A percentile compares a stretch with the other conserved stretches of the same genome.
These are phyloP conservation scores for Myriosclerotinia curreyana DNA, from an alignment of 2,329 filamentous ascomycete species.

Conservation along the genomic window DNA sequence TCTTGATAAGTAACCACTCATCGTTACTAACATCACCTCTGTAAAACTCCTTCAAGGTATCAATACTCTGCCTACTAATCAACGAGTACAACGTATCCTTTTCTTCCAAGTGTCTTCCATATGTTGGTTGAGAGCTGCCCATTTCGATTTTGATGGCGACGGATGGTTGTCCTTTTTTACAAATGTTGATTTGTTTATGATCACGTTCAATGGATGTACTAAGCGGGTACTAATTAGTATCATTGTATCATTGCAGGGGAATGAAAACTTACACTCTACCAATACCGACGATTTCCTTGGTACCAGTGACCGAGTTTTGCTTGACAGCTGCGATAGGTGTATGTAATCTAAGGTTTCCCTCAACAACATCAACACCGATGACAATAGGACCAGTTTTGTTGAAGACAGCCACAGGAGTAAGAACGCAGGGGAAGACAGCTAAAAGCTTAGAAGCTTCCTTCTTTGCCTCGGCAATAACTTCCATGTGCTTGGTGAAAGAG, in stretches of 20 bases:
- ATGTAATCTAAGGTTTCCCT: conserved; percentile 80
- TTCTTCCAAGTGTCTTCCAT: conserved; percentile 94
- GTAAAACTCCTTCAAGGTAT: conserved; percentile 96
- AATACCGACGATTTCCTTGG: conserved; percentile 78
- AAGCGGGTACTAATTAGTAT: background rate
- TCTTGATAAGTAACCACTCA: conserved; percentile 92
- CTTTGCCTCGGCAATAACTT: conserved; percentile 78
- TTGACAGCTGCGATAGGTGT: conserved; percentile 89
- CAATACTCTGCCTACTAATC: conserved; percentile 84
- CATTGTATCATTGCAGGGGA: conserved; percentile 1
- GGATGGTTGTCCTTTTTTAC: conserved; percentile 95
- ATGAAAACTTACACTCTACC: conserved; percentile 66
- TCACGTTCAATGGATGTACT: conserved; percentile 97
- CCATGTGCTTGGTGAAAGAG: conserved; percentile 93
- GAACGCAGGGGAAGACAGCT: conserved; percentile 94
- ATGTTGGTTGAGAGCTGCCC: conserved; percentile 86
- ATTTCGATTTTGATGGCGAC: conserved; percentile 97
- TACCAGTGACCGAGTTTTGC: conserved; percentile 71
- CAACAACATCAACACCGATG: conserved; percentile 90
- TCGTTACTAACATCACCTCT: conserved; percentile 82
- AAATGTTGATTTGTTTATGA: conserved; percentile 88
- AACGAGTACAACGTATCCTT: conserved; percentile 82
- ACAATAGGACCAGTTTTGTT: conserved; percentile 98
- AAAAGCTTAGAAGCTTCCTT: conserved; percentile 95
- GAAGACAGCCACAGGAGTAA: conserved; percentile 88